Evolutionary conservation across 768 basidiomycete genomes (phyloP).

Genomic region (Boletus rubropictus): DNA sequence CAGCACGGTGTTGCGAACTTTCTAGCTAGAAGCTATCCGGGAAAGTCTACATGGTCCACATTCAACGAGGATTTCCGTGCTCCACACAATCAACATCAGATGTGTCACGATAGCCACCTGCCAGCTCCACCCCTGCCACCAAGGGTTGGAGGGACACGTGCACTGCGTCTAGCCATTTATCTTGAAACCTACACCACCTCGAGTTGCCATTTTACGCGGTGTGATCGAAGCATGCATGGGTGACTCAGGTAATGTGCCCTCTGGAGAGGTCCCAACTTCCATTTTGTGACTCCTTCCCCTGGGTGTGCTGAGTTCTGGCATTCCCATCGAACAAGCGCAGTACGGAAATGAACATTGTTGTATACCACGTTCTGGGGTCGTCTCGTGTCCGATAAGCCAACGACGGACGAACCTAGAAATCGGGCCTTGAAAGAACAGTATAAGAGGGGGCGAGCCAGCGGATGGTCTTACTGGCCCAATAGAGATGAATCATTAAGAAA

Average conservation of each 20-base stretch:
- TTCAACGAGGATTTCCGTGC: background rate
- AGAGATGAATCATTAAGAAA: constrained; percentile 27
- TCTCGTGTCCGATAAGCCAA: constrained; percentile 14
- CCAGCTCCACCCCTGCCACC: background rate
- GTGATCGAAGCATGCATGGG: constrained; percentile 9
- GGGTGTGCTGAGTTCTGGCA: constrained; percentile 1
- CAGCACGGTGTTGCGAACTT: constrained; percentile 9
- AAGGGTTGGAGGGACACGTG: background rate
- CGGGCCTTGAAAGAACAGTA: constrained; percentile 24
- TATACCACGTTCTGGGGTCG: constrained; percentile 23
- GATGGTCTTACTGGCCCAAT: constrained; percentile 19
- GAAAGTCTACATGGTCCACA: background rate
- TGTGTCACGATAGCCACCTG: background rate
- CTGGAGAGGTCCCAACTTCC: constrained; percentile 10
- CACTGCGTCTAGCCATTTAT: background rate
- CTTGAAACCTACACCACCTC: background rate
- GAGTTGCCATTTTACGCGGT: background rate
- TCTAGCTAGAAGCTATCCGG: constrained; percentile 14
- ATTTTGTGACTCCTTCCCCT: constrained; percentile 10
- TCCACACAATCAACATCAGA: background rate
- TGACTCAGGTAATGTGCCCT: constrained; percentile 3
- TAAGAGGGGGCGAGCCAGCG: constrained; percentile 15
- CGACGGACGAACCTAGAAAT: background rate
- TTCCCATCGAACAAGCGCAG: constrained; percentile 1
- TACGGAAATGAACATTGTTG: constrained; percentile 21